Evolutionary conservation across 805 yeast species (phyloP).

Genomic region (Kodamaea jinghongensis): DNA sequence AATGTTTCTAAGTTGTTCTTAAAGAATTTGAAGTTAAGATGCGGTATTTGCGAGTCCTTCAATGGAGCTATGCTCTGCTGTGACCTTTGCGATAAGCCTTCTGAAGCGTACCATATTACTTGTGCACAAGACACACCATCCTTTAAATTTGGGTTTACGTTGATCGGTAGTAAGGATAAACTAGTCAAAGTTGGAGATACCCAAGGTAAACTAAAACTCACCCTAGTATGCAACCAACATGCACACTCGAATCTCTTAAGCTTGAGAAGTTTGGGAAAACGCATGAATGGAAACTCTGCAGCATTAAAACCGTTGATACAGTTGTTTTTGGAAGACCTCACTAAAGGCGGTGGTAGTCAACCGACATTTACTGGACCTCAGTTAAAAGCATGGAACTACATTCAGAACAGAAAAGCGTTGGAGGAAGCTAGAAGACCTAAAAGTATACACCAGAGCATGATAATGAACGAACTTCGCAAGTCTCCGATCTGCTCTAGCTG

Average conservation of each 20-base stretch:
- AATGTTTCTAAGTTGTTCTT: slow-evolving; percentile 27
- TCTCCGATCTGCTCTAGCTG: slow-evolving; percentile 21
- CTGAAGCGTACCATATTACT: slow-evolving; percentile 43
- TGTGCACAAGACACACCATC: slow-evolving; percentile 53
- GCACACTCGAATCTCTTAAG: too few relatives aligned
- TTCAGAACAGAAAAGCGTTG: slow-evolving; percentile 18
- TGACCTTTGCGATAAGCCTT: slow-evolving; percentile 34
- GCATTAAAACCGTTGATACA: slow-evolving; percentile 39
- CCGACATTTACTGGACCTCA: slow-evolving; percentile 30
- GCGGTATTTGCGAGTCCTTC: slow-evolving; percentile 44
- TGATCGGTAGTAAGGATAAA: slow-evolving; percentile 25
- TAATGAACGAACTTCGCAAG: slow-evolving; percentile 6
- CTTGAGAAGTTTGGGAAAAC: slow-evolving; percentile 29
- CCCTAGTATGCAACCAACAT: slow-evolving; percentile 46
- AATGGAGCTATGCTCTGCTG: slow-evolving; percentile 56
- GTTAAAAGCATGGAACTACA: slow-evolving; percentile 28
- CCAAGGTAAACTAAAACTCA: slow-evolving; percentile 44
- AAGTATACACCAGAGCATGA: slow-evolving; percentile 5
- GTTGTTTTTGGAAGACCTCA: slow-evolving; percentile 38
- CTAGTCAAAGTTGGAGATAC: slow-evolving; percentile 22
- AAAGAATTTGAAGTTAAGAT: slow-evolving; percentile 29
- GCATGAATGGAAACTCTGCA: slow-evolving; percentile 21
- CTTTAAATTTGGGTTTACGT: slow-evolving; percentile 54
- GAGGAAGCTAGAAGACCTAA: slow-evolving; percentile 13
- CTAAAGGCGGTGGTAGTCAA: slow-evolving; percentile 12